Conservation (phyloP, 2,329 filamentous ascomycete species). For the Amesomyces nigricolor region DNA sequence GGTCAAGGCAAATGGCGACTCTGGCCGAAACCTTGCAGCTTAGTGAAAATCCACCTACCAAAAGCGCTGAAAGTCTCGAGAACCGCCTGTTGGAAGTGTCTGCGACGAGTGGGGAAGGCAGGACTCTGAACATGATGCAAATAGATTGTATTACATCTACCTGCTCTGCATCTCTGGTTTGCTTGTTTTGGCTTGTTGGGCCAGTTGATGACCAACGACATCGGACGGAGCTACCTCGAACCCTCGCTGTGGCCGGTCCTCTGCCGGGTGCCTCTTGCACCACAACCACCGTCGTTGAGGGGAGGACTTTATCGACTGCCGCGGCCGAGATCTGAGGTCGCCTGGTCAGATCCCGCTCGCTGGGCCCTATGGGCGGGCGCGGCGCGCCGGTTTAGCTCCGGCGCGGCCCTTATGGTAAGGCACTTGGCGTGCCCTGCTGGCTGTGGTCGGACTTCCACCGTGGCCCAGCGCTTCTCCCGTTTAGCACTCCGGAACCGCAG, state of each 20-base stretch:
- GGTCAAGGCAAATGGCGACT: too few relatives aligned
- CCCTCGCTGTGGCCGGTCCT: constrained; percentile 12
- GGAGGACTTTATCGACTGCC: constrained; percentile 15
- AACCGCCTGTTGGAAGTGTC: too few relatives aligned
- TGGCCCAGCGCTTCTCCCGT: constrained; percentile 18
- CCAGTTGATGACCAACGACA: constrained; percentile 25
- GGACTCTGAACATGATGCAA: not conserved
- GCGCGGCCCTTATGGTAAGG: not conserved
- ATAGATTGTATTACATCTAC: constrained; percentile 9
- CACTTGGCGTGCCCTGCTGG: constrained; percentile 8
- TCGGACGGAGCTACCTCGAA: constrained; percentile 13
- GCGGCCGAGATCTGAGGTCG: constrained; percentile 7
- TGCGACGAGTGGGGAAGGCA: too few relatives aligned
- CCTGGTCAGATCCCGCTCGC: constrained; percentile 5
- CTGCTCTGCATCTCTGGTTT: constrained; percentile 6
- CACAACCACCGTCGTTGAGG: constrained; percentile 21
- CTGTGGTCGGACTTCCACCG: not conserved
- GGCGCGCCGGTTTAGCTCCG: not conserved
- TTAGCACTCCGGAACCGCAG: not conserved
- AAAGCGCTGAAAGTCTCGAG: too few relatives aligned
- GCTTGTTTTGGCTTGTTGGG: constrained; percentile 17
- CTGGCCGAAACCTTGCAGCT: too few relatives aligned
- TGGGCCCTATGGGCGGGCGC: not conserved
- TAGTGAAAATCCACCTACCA: too few relatives aligned
- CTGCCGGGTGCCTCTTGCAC: constrained; percentile 21